Conservation (phyloP, 768 basidiomycete genomes). For the Auricularia sp. region DNA sequence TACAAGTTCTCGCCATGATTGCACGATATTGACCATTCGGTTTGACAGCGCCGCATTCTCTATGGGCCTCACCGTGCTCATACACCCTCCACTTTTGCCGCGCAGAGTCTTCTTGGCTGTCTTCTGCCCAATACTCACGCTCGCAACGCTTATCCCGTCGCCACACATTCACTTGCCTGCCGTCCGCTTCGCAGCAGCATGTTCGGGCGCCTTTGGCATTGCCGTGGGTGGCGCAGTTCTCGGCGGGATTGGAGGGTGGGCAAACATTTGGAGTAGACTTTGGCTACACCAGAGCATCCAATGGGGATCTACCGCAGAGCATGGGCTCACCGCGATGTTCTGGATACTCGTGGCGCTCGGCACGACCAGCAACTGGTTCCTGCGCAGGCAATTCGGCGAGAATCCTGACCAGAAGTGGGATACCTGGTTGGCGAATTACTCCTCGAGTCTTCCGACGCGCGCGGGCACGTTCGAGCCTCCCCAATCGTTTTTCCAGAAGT, state of each 20-base stretch:
- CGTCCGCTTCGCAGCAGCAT: slow-evolving; percentile 41
- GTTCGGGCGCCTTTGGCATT: slow-evolving; percentile 49
- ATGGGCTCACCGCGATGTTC: slow-evolving; percentile 48
- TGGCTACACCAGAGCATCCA: slow-evolving; percentile 36
- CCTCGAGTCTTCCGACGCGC: slow-evolving; percentile 41
- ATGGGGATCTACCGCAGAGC: slow-evolving; percentile 49
- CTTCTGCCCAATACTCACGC: slow-evolving; percentile 26
- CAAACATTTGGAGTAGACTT: slow-evolving; percentile 50
- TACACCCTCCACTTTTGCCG: slow-evolving; percentile 42
- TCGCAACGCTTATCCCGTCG: slow-evolving; percentile 38
- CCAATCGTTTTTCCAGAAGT: slow-evolving; percentile 42
- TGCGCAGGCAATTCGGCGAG: slow-evolving; percentile 46
- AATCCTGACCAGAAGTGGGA: slow-evolving; percentile 73
- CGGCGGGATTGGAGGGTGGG: slow-evolving; percentile 40
- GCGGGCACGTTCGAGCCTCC: slow-evolving; percentile 49
- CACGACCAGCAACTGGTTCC: slow-evolving; percentile 41
- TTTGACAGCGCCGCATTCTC: slow-evolving; percentile 31
- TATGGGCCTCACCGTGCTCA: slow-evolving; percentile 41
- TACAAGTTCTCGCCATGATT: background rate
- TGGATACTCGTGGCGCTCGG: slow-evolving; percentile 42
- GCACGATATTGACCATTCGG: slow-evolving; percentile 3
- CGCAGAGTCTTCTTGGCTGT: slow-evolving; percentile 35
- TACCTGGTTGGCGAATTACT: slow-evolving; percentile 49
- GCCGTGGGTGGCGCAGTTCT: slow-evolving; percentile 45
- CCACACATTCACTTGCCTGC: slow-evolving; percentile 33